Percentiles rank a stretch among this genome's conserved stretches.
phyloP scores from a whole-genome alignment of 2,329 filamentous ascomycete species.

The Xylariales sp. region DNA sequence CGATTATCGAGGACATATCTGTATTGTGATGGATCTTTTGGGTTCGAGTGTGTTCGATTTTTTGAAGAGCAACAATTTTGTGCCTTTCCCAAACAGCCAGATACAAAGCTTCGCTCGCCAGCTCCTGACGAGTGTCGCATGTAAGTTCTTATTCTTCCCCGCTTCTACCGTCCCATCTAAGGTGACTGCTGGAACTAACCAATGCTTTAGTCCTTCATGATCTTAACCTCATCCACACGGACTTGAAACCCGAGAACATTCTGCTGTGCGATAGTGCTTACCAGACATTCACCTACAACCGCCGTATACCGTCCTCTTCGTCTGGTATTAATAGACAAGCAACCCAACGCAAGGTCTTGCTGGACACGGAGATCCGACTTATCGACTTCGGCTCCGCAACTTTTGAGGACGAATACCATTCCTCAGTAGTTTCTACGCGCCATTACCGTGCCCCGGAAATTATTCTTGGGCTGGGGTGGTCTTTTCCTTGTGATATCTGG shows the following conservation, averaged over 20 bases:
- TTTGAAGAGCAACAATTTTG: slow-evolving; percentile 89
- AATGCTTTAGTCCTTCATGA: slow-evolving; percentile 79
- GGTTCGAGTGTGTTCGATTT: slow-evolving; percentile 99
- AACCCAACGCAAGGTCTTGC: slow-evolving; percentile 58
- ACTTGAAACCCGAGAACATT: slow-evolving; percentile 68
- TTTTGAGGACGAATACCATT: slow-evolving; percentile 70
- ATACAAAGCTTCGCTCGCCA: slow-evolving; percentile 97
- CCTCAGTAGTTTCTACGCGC: slow-evolving; percentile 65
- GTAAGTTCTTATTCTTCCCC: slow-evolving; percentile 59
- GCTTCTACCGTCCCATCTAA: no score
- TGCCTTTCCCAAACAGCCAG: slow-evolving; percentile 96
- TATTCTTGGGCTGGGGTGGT: slow-evolving; percentile 67
- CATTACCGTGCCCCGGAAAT: slow-evolving; percentile 70
- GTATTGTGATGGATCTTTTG: slow-evolving; percentile 71
- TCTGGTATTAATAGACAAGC: slow-evolving; percentile 56
- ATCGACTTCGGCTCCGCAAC: slow-evolving; percentile 71
- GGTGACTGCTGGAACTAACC: no score
- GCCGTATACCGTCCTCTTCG: slow-evolving; percentile 65
- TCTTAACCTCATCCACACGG: slow-evolving; percentile 93
- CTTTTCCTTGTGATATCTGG: slow-evolving; percentile 69
- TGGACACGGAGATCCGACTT: slow-evolving; percentile 65
- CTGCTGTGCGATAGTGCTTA: slow-evolving; percentile 61
- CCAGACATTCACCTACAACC: slow-evolving; percentile 68
- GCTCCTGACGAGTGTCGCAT: slow-evolving; percentile 95
- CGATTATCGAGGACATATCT: slow-evolving; percentile 95